Percentiles rank a stretch among this genome's conserved stretches.
phyloP scores from a whole-genome alignment of 1,284 basidiomycete genomes.

The Cutaneotrichosporon sp. region DNA sequence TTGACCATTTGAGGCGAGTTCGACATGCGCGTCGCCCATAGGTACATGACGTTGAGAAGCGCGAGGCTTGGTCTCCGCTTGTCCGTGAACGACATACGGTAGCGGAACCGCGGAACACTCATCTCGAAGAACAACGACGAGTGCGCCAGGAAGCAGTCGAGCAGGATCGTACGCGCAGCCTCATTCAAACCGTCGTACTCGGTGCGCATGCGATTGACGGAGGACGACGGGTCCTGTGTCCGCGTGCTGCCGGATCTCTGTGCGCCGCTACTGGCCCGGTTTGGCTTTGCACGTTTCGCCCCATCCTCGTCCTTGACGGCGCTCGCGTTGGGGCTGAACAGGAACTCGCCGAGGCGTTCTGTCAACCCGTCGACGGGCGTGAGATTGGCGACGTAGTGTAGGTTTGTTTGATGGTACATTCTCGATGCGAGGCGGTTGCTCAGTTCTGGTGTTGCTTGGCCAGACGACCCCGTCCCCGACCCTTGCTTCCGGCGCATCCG shows the following conservation, averaged over 20 bases:
- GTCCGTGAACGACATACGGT: slow-evolving; percentile 45
- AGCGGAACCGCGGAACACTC: slow-evolving; percentile 46
- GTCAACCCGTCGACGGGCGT: slow-evolving; percentile 40
- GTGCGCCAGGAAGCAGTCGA: slow-evolving; percentile 46
- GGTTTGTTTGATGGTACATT: slow-evolving; percentile 30
- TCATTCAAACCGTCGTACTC: slow-evolving; percentile 45
- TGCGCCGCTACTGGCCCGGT: slow-evolving; percentile 3
- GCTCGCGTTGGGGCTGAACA: slow-evolving; percentile 36
- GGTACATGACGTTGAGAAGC: slow-evolving; percentile 50
- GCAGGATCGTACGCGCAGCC: slow-evolving; percentile 33
- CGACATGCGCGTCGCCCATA: slow-evolving; percentile 49
- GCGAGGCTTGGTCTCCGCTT: slow-evolving; percentile 41
- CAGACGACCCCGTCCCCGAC: slow-evolving; percentile 9
- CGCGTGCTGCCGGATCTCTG: not conserved
- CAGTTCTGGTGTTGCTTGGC: slow-evolving; percentile 13
- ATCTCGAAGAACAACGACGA: slow-evolving; percentile 47
- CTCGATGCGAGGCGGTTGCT: slow-evolving; percentile 17
- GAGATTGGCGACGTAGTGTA: slow-evolving; percentile 34
- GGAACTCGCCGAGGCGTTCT: slow-evolving; percentile 46
- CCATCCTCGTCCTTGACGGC: slow-evolving; percentile 24
- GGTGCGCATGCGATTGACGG: slow-evolving; percentile 17
- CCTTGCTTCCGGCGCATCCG: slow-evolving; percentile 7
- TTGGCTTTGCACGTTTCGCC: slow-evolving; percentile 16
- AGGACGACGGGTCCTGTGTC: not conserved
- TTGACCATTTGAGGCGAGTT: slow-evolving; percentile 34